Base-by-base conservation (phyloP, 108 stramenopile species). In the Skeletonema costatum region DNA sequence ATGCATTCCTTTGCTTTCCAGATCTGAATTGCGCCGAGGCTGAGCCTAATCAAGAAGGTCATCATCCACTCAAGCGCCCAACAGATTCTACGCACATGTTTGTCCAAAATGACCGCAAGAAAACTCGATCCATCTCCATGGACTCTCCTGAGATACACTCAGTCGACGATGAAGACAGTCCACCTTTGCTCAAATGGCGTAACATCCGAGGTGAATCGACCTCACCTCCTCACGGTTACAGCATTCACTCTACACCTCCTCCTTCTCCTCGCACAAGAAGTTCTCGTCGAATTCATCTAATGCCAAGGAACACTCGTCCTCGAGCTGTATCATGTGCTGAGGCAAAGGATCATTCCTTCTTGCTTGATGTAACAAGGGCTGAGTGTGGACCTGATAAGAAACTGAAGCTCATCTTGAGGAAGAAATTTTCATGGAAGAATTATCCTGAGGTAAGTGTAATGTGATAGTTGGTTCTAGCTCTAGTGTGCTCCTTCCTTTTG, bases 351-450 rank as follows among this genome's bases (percentile, higher is more conserved):
- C 39, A 65, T 21, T 1, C 17, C 5, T 51, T 51, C 5, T 51
- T 51, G 50, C 17, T 51, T 51, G 50, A 51, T 14, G 25, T 32
- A 35, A 48, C 62, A 21, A 56, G 13, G 53, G 17, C 10, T 11
- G 33, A 19, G 12, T 31, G 21, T 10, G 39, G 29, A 25, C 50
- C 65, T 21, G 66, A 73, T 13, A 63, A 64, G 58, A 53, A 73
- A 3, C 68, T 62, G 74, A 74, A 81, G 42, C 35, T 81, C 8
- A 83, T 95, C n/a, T 72, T 91, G 33, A 86, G 90, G 29, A 87
- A 86, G 60, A 95, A 95, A 62, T 95, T 92, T 78, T 89, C 89
- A 11, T 95, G 94, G 94, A 95, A 95, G 70, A 89, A 95, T 74
- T 95, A 91, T 77, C 94, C 94, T 48, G 89, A 92, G 81, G 92